A percentile compares a stretch with the other conserved stretches of the same genome.
Conservation (phyloP, 345 rosid genomes). For the Dimocarpus longan region DNA sequence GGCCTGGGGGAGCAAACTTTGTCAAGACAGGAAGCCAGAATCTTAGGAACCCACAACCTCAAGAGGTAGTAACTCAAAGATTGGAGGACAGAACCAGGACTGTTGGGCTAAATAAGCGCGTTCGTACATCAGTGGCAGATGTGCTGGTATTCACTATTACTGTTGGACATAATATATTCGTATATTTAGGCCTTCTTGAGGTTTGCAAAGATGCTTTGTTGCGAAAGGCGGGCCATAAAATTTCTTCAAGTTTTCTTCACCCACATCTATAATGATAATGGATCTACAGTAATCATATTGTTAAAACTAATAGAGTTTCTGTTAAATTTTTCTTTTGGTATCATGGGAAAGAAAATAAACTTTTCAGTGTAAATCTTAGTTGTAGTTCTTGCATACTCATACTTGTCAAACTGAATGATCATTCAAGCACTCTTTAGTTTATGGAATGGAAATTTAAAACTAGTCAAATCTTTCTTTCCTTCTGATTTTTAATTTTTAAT, state of each 20-base stretch:
- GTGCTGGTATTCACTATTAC: constrained; percentile 55
- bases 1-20: constrained; percentile 39
- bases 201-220: neutral
- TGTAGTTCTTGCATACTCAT: neutral
- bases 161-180: constrained; percentile 18
- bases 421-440: neutral
- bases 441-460: neutral
- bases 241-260: neutral
- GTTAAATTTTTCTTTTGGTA: neutral
- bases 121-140: constrained; percentile 64
- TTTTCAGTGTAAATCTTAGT: neutral
- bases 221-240: neutral
- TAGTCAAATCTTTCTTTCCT: neutral
- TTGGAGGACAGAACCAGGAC: constrained; percentile 73
- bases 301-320: neutral
- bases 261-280: neutral
- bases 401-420: neutral
- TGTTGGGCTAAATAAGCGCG: constrained; percentile 78
- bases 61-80: constrained; percentile 60
- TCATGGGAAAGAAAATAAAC: neutral
- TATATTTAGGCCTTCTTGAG: constrained; percentile 1
- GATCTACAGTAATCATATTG: neutral
- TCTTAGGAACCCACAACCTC: constrained; percentile 58
- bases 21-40: constrained; percentile 66
- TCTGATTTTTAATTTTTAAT: neutral